Conservation (phyloP, 2,329 filamentous ascomycete genomes). For the Alternaria alternata region DNA sequence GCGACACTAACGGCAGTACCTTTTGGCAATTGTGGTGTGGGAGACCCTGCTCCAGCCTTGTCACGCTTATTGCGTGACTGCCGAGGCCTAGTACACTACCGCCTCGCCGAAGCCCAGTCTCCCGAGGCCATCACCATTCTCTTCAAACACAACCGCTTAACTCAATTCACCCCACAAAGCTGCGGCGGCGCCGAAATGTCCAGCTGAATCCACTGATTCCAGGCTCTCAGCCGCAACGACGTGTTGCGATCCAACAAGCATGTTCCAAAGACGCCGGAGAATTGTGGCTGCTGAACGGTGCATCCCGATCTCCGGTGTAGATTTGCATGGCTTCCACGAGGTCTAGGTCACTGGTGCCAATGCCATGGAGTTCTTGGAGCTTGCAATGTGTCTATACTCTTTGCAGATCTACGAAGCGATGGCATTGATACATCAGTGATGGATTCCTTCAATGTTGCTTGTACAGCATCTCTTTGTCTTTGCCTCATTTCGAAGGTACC, state of each 20-base stretch:
- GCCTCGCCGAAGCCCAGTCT: too few species aligned
- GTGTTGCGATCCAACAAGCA: neutral
- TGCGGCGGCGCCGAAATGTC: neutral
- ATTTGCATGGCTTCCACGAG: neutral
- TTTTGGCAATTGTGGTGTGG: neutral
- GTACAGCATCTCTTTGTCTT: neutral
- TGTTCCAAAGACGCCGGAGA: neutral
- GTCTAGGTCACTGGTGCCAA: neutral
- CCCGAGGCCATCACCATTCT: too few species aligned
- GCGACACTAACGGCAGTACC: neutral
- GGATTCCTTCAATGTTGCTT: neutral
- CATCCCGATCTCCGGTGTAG: neutral
- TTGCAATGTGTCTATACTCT: neutral
- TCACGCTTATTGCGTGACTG: neutral
- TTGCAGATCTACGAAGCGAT: neutral
- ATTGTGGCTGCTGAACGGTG: neutral
- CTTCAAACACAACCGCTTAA: neutral
- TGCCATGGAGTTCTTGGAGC: neutral
- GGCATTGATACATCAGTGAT: neutral
- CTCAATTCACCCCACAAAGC: neutral
- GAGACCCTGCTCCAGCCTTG: neutral
- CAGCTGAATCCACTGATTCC: conserved; percentile 5
- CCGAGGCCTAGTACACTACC: neutral
- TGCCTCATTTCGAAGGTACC: neutral
- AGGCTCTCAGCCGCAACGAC: conserved; percentile 6